Base-by-base conservation (phyloP, 2,329 filamentous ascomycete genomes). In the Didymellaceae sp. region DNA sequence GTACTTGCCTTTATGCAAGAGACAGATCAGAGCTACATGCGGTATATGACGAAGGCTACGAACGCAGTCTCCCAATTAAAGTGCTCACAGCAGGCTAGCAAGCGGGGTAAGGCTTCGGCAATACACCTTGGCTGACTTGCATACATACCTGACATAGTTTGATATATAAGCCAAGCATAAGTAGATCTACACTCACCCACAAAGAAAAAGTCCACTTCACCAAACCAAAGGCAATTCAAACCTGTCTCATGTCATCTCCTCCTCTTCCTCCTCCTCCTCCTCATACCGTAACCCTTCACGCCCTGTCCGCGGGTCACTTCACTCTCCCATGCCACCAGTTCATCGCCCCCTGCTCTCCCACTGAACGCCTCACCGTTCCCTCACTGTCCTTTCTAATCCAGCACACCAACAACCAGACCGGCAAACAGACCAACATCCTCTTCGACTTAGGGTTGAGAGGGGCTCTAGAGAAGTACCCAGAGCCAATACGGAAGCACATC, bases 401-500 rank as follows among this genome's bases (percentile, higher is more conserved):
- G n/a, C 81, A 52, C 33, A 67, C 70, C 2, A 68, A 75, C 4
- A 63, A 62, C 16, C 61, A 65, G 14, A 69, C 70, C 5, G 67
- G 68, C 4, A 70, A 70, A 20, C 55, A 60, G 1, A 71, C 67
- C 55, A 71, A 62, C 44, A 73, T 83, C 5, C 67, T 84, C 28
- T 84, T 84, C 60, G 82, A 85, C 52, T 71, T 85, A 0, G 81
- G 82, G 1, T 61, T 84, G 22, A 77, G 80, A 43, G 71, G 75
- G 40, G 73, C 80, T 25, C 54, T 77, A 5, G 63, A 63, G 13
- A 67, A 70, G 40, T 84, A 84, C 61, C 68, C 76, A 1, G 54
- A 64, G 6, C 65, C 71, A 3, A 74, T 80, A 42, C 78, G 78
- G 49, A 71, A 71, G 17, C 80, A 83, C 51, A 67, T 81, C 17